Percentiles rank a stretch among this genome's conserved stretches.
phyloP scores from a whole-genome alignment of 2,329 filamentous ascomycete species.

The Trichophyton benhamiae region DNA sequence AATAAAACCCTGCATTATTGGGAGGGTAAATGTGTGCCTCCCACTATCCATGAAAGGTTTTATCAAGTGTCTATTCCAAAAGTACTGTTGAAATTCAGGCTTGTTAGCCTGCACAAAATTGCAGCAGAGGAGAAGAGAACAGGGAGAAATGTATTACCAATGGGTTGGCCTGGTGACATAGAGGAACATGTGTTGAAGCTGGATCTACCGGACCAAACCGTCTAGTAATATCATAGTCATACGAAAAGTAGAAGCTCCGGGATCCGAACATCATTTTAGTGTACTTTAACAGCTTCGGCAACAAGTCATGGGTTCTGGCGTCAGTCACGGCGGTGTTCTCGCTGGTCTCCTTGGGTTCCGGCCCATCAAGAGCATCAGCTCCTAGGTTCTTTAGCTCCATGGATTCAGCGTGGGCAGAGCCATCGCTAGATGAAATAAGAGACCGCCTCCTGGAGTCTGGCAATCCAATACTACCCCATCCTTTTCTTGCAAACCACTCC shows the following conservation, averaged over 20 bases:
- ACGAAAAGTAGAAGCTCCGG: conserved; percentile 85
- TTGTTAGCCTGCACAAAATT: background rate
- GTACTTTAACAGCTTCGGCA: conserved; percentile 75
- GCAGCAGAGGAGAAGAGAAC: background rate
- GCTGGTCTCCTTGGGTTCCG: background rate
- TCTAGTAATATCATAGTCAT: conserved; percentile 83
- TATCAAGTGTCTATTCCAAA: conserved; percentile 77
- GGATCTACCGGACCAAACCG: conserved; percentile 37
- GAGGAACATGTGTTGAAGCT: conserved; percentile 41
- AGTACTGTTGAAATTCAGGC: conserved; percentile 43
- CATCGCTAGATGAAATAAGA: background rate
- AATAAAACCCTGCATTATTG: conserved; percentile 87
- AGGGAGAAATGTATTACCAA: conserved; percentile 34
- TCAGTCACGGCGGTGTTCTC: conserved; percentile 1
- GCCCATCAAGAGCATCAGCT: background rate
- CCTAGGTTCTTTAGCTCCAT: conserved; percentile 14
- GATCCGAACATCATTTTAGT: conserved; percentile 76
- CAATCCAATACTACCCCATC: conserved; percentile 42
- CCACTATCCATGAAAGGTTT: conserved; percentile 62
- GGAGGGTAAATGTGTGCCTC: conserved; percentile 59
- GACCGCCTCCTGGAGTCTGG: background rate
- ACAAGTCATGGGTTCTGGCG: conserved; percentile 40
- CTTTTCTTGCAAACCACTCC: conserved; percentile 78
- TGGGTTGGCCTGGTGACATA: conserved; percentile 61
- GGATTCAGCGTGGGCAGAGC: conserved; percentile 4